These are phyloP conservation scores for Aureoboletus auriporus DNA, from an alignment of 768 basidiomycete genomes.

Conservation along the genomic window DNA sequence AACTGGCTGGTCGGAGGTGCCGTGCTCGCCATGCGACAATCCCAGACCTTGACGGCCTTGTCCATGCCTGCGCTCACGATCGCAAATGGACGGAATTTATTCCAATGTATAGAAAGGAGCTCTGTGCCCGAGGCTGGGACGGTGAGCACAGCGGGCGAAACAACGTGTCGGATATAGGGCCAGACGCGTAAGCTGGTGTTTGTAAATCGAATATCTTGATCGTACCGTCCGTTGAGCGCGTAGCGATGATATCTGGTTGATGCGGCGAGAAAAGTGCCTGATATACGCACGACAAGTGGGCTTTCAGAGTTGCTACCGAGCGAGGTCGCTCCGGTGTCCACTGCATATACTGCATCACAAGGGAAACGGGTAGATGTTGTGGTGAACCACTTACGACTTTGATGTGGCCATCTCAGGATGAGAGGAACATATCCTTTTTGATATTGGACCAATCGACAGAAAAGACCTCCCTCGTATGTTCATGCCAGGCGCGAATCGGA, in stretches of 20 bases:
- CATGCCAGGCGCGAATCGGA: constrained; percentile 90
- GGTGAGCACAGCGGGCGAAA: constrained; percentile 70
- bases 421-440: constrained; percentile 81
- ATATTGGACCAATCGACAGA: constrained; percentile 95
- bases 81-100: constrained; percentile 79
- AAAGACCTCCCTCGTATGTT: constrained; percentile 90
- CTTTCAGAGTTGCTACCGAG: constrained; percentile 78
- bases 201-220: constrained; percentile 80
- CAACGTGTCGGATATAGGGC: constrained; percentile 51
- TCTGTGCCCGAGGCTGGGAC: constrained; percentile 77
- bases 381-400: constrained; percentile 65
- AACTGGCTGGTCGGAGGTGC: constrained; percentile 43
- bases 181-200: constrained; percentile 53
- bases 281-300: constrained; percentile 84
- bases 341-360: constrained; percentile 35
- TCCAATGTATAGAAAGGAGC: constrained; percentile 84
- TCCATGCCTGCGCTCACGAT: constrained; percentile 81
- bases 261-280: constrained; percentile 92
- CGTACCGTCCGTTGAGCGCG: constrained; percentile 85
- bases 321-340: constrained; percentile 83
- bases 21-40: constrained; percentile 77
- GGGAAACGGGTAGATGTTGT: background rate
- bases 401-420: constrained; percentile 89
- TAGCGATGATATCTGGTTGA: constrained; percentile 73
- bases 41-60: constrained; percentile 74